These are phyloP conservation scores for Skeletonema potamos DNA, from an alignment of 108 stramenopile genomes.

Conservation along the genomic window DNA sequence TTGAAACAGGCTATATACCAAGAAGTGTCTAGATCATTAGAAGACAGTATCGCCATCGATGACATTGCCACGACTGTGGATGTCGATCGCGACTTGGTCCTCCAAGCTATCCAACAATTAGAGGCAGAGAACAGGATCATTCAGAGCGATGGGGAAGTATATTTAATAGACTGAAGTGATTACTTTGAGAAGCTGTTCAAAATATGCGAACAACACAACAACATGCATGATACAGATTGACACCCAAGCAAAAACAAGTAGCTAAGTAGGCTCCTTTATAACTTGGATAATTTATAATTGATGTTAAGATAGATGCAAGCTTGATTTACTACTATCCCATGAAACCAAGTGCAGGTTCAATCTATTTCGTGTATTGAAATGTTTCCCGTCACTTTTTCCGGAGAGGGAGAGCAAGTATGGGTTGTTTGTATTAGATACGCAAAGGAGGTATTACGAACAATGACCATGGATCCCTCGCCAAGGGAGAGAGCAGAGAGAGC, in stretches of 20 bases:
- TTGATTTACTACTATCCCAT: too few species aligned
- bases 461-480: too few species aligned
- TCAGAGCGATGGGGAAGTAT: constrained; percentile 46
- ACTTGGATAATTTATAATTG: constrained; percentile 4
- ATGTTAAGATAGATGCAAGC: background rate
- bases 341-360: too few species aligned
- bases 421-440: too few species aligned
- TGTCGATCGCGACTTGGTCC: constrained; percentile 52
- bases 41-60: constrained; percentile 53
- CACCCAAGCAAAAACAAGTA: constrained; percentile 1
- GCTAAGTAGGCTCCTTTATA: constrained; percentile 1
- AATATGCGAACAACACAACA: background rate
- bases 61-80: constrained; percentile 46
- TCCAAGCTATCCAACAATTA: constrained; percentile 44
- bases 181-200: background rate
- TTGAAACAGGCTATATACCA: constrained; percentile 51
- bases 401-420: too few species aligned
- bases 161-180: constrained; percentile 22
- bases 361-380: too few species aligned
- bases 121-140: constrained; percentile 57
- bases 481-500: too few species aligned
- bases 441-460: too few species aligned
- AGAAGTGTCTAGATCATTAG: constrained; percentile 38
- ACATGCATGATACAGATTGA: background rate
- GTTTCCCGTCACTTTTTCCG: too few species aligned